Evolutionary conservation across 306 rosid genomes (phyloP).

Genomic region (Prunus dulcis): DNA sequence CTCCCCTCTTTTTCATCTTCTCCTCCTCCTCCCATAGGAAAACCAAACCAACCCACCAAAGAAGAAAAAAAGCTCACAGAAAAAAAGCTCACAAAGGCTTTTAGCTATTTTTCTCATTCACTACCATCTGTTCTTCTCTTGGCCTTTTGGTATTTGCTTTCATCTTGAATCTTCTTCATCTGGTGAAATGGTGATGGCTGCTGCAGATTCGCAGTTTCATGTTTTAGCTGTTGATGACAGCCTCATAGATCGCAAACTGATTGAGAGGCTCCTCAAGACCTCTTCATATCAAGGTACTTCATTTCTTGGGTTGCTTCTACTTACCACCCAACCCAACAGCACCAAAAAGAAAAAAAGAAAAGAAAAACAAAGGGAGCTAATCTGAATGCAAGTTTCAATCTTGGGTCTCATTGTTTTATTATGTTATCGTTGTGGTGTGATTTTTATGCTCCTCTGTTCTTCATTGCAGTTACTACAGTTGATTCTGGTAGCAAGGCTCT

Average conservation of each 20-base stretch:
- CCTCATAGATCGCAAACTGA: slow-evolving; percentile 73
- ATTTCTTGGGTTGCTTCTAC: background rate
- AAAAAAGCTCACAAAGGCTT: background rate
- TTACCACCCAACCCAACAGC: background rate
- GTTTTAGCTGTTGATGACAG: slow-evolving; percentile 95
- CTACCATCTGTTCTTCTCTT: background rate
- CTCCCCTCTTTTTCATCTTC: slow-evolving; percentile 21
- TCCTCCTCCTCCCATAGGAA: slow-evolving; percentile 1
- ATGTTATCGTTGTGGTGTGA: background rate
- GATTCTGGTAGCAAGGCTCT: slow-evolving; percentile 97
- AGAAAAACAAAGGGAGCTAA: background rate
- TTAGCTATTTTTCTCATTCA: background rate
- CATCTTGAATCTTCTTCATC: slow-evolving; percentile 19
- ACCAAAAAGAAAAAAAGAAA: background rate
- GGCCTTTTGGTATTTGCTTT: slow-evolving; percentile 6
- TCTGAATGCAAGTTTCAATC: slow-evolving; percentile 1
- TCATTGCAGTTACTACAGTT: slow-evolving; percentile 80
- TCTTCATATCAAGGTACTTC: slow-evolving; percentile 80
- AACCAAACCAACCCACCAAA: background rate
- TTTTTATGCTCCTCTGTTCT: slow-evolving; percentile 5
- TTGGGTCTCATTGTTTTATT: background rate
- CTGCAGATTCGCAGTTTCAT: slow-evolving; percentile 72
- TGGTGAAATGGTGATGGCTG: slow-evolving; percentile 68
- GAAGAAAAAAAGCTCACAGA: background rate
- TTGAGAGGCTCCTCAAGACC: slow-evolving; percentile 75